Evolutionary conservation across 352 stramenopile genomes (phyloP), one percentile per base, ranked within the genome.

Genomic region (Pythium sukuiense): DNA sequence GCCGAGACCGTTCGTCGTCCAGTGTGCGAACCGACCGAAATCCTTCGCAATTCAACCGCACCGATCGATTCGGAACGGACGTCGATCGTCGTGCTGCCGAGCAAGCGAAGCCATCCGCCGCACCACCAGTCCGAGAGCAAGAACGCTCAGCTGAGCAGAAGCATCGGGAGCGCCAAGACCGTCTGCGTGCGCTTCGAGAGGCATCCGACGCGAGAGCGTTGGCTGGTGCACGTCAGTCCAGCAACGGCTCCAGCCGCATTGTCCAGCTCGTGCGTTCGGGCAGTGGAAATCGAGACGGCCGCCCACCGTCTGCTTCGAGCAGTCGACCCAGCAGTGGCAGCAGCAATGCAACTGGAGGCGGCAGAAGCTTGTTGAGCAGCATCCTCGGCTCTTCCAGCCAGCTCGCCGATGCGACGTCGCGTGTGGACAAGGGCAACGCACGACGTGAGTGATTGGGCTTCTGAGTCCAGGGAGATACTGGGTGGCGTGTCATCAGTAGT

Each of bases 361-460:
- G 72, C 1, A 74, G 56, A 3, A 65, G 79, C 12, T 66, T 94
- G 20, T 57, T 94, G 33, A 67, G 67, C 35, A 89, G 71, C 58
- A 94, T 94, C 37, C 70, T 94, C 6, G 83, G 81, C 2, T 91
- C 79, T 35, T 79, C 83, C 12, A 88, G 79, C 24, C 73, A 83
- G 24, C 69, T 94, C 7, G 77, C 86, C 4, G 80, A 53, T n/a
- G 67, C 84, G n/a, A 93, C 86, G 12, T 86, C 80, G 7, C 80
- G 81, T 8, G 77, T 90, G 2, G 73, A 90, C 59, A 88, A 86
- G 56, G 56, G 74, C 0, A 76, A 66, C 16, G 65, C 73, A 1
- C 77, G 73, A 14, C 80, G 62, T 14, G 77, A 55, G 4, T 55
- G 48, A 55, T 35, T 18, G 6, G 20, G 0, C 54, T 41, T 30